Evolutionary conservation across 805 yeast species (phyloP).

Genomic region (Candida railenensis): DNA sequence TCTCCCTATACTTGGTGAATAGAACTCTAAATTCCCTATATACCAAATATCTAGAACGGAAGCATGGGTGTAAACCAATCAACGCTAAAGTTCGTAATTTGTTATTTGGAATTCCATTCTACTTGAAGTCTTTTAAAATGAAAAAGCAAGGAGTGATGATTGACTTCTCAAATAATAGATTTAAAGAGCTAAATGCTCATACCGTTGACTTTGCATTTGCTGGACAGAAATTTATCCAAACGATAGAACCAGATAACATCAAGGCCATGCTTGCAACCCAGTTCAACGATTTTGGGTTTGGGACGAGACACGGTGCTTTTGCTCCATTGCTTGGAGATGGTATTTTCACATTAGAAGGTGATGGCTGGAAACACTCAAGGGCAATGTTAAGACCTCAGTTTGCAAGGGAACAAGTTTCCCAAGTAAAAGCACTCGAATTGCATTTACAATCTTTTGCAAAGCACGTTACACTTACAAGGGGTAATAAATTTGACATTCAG

Average conservation of each 20-base stretch:
- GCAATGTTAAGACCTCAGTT: slow-evolving; percentile 46
- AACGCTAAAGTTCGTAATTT: not conserved
- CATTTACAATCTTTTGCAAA: slow-evolving; percentile 36
- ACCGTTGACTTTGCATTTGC: slow-evolving; percentile 15
- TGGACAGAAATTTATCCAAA: slow-evolving; percentile 20
- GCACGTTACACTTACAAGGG: slow-evolving; percentile 24
- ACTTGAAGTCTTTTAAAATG: slow-evolving; percentile 9
- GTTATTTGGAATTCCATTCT: slow-evolving; percentile 17
- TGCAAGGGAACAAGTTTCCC: slow-evolving; percentile 42
- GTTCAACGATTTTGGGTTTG: slow-evolving; percentile 39
- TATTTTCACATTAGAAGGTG: slow-evolving; percentile 41
- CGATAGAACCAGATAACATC: slow-evolving; percentile 40
- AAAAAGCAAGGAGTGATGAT: slow-evolving; percentile 18
- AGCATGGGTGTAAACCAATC: slow-evolving; percentile 13
- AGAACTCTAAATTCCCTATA: not conserved
- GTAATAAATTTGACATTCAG: slow-evolving; percentile 34
- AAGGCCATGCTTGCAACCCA: slow-evolving; percentile 44
- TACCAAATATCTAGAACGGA: slow-evolving; percentile 7
- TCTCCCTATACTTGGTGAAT: too few relatives aligned
- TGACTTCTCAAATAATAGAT: slow-evolving; percentile 17
- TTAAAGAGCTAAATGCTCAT: slow-evolving; percentile 3
- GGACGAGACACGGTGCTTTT: slow-evolving; percentile 36
- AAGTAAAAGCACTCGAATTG: slow-evolving; percentile 39
- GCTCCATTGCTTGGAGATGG: slow-evolving; percentile 42
- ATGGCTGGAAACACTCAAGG: slow-evolving; percentile 44